These are phyloP conservation scores for Andalucia godoyi DNA, from an alignment of 78 protist species.

Conservation along the genomic window DNA sequence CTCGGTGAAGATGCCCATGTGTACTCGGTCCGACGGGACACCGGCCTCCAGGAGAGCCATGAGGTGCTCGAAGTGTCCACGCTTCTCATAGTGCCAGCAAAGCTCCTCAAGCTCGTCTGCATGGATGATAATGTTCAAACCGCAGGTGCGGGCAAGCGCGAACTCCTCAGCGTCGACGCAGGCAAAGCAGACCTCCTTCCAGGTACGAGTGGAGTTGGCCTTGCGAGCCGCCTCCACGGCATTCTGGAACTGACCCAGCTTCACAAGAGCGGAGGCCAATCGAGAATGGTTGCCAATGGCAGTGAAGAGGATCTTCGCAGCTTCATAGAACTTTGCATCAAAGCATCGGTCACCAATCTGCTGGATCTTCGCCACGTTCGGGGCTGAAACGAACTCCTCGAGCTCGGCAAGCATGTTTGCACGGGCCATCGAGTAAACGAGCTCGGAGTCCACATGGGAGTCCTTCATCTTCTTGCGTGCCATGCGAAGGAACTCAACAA, in stretches of 20 bases:
- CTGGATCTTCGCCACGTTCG: conserved; percentile 64
- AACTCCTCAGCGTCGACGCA: conserved; percentile 93
- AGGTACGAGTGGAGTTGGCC: conserved; percentile 86
- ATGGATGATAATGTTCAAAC: conserved; percentile 82
- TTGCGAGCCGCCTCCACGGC: conserved; percentile 98
- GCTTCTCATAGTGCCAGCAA: conserved; percentile 66
- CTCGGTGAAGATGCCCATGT: conserved; percentile 96
- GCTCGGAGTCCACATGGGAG: conserved; percentile 85
- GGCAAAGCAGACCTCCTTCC: conserved; percentile 92
- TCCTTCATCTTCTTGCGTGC: conserved; percentile 71
- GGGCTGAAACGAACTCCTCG: conserved; percentile 90
- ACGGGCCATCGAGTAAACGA: conserved; percentile 86
- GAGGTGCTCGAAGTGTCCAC: conserved; percentile 82
- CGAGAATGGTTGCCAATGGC: conserved; percentile 71
- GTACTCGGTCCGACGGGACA: conserved; percentile 85
- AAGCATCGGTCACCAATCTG: conserved; percentile 94
- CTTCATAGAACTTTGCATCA: conserved; percentile 78
- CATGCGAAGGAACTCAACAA: conserved; percentile 18
- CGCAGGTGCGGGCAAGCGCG: conserved; percentile 95
- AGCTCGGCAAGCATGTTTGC: conserved; percentile 85
- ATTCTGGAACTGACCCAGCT: conserved; percentile 67
- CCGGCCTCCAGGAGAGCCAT: conserved; percentile 82
- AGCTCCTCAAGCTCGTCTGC: conserved; percentile 86
- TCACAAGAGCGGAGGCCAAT: conserved; percentile 86
- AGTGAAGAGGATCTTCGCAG: conserved; percentile 91